phyloP scores from a whole-genome alignment of 805 yeast species.

The Kluyveromyces aestuarii region DNA sequence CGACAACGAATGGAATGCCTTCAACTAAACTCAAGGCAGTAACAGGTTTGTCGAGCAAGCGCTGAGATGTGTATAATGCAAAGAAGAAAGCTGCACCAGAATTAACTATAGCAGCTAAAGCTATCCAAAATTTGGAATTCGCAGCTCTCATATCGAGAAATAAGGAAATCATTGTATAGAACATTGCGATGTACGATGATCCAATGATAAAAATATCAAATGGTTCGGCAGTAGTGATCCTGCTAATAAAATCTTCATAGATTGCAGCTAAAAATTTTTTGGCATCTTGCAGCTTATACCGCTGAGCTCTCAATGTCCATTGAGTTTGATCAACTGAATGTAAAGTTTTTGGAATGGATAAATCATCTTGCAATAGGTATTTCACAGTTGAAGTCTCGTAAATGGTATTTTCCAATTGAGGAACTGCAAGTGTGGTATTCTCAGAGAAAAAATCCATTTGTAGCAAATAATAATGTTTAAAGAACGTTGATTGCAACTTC shows the following conservation, averaged over 20 bases:
- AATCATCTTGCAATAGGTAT: constrained; percentile 18
- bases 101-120: constrained; percentile 65
- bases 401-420: constrained; percentile 25
- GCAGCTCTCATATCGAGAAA: constrained; percentile 63
- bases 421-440: constrained; percentile 8
- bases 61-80: constrained; percentile 58
- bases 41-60: constrained; percentile 48
- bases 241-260: constrained; percentile 32
- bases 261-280: constrained; percentile 40
- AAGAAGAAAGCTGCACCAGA: constrained; percentile 77
- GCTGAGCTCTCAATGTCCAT: constrained; percentile 52
- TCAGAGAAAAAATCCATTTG: constrained; percentile 20
- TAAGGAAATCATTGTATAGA: constrained; percentile 67
- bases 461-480: constrained; percentile 22
- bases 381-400: constrained; percentile 15
- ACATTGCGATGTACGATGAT: constrained; percentile 79
- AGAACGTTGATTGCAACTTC: background rate
- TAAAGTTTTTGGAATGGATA: constrained; percentile 13
- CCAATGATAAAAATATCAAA: constrained; percentile 76
- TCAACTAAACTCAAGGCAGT: constrained; percentile 72
- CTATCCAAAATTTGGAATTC: constrained; percentile 78
- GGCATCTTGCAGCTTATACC: constrained; percentile 46
- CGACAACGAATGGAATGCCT: constrained; percentile 89
- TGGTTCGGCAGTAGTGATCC: constrained; percentile 66
- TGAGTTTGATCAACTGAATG: constrained; percentile 35